Evolutionary conservation across 1,284 basidiomycete species (phyloP), one percentile per base, ranked within the genome.

Genomic region (Cystobasidiaceae sp.): DNA sequence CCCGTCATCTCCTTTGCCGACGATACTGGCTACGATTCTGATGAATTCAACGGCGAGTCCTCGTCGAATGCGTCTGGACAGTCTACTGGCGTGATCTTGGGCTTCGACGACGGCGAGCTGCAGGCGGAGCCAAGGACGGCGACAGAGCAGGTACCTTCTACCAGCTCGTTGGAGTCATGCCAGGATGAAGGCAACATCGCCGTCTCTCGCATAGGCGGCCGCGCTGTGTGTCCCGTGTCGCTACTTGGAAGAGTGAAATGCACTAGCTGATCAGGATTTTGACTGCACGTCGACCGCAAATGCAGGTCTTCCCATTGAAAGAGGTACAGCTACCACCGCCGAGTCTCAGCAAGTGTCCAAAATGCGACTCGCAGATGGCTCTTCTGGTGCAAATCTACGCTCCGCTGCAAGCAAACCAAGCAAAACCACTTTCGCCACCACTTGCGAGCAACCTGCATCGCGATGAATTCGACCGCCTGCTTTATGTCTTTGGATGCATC

Each of bases 61-160:
- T n/a, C n/a, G 6, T 55, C 61, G 41, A 39, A 51, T 7, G 51
- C 44, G 30, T 55, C 61, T n/a, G 46, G 58, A 33, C 34, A 15
- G 19, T 17, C 34, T 23, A 64, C 51, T 52, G 60, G 60, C 28
- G 51, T 55, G 27, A 46, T 64, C 41, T 49, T 56, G 15, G 61
- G 61, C 19, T 64, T 64, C 39, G 51, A 64, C n/a, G 61, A 64
- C 49, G 61, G 61, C 11, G 44, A 64, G 21, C 39, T 64, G 32
- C 30, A 25, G 30, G 19, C 27, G 1, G 1, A 7, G 9, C 17
- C 32, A 6, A 9, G 23, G 50, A 37, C 7, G 27, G 21, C 28
- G 34, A 28, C 32, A n/a, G 23, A 23, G 27, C 15, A 51, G 41
- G 21, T 13, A 15, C 33, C 25, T 43, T 23, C 9, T 32, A 21